Evolutionary conservation across 148 eudicot genomes (phyloP).

Genomic region (Mesembryanthemum crystallinum): DNA sequence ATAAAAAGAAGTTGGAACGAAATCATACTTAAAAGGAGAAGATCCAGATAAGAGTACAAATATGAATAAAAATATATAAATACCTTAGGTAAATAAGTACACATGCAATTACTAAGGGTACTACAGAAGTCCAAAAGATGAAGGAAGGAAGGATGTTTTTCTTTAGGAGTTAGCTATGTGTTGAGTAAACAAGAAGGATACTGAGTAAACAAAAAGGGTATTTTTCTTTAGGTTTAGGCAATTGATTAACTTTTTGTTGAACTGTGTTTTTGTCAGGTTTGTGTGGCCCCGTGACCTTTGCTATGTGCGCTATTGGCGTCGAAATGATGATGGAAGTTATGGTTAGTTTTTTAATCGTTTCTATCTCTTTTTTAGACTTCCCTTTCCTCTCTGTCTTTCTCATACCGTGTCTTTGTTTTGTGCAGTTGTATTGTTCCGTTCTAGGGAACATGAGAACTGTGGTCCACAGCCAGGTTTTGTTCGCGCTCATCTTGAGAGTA

Average conservation of each 20-base stretch:
- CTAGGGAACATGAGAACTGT: constrained; percentile 95
- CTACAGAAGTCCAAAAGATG: too few relatives aligned
- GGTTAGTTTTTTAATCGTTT: constrained; percentile 42
- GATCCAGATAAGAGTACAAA: too few relatives aligned
- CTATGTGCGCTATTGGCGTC: constrained; percentile 99
- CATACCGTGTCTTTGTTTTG: constrained; percentile 18
- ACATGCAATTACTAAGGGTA: too few relatives aligned
- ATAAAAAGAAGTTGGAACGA: too few relatives aligned
- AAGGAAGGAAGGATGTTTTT: too few relatives aligned
- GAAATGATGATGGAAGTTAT: constrained; percentile 99
- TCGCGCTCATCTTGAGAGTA: constrained; percentile 97
- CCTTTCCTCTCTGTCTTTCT: constrained; percentile 6
- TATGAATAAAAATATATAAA: too few relatives aligned
- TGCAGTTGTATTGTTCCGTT: constrained; percentile 95
- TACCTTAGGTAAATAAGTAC: too few relatives aligned
- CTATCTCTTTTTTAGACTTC: background rate
- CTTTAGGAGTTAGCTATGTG: too few relatives aligned
- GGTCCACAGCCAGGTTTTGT: constrained; percentile 97
- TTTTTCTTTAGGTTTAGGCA: background rate
- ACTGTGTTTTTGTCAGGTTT: constrained; percentile 49
- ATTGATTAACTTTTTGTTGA: background rate
- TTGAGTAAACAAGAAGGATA: too few relatives aligned
- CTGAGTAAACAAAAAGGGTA: background rate
- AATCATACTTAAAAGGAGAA: too few relatives aligned
- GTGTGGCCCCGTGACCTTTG: constrained; percentile 99